Evolutionary conservation across 2,329 filamentous ascomycete species (phyloP).

Genomic region (Fusarium humuli): DNA sequence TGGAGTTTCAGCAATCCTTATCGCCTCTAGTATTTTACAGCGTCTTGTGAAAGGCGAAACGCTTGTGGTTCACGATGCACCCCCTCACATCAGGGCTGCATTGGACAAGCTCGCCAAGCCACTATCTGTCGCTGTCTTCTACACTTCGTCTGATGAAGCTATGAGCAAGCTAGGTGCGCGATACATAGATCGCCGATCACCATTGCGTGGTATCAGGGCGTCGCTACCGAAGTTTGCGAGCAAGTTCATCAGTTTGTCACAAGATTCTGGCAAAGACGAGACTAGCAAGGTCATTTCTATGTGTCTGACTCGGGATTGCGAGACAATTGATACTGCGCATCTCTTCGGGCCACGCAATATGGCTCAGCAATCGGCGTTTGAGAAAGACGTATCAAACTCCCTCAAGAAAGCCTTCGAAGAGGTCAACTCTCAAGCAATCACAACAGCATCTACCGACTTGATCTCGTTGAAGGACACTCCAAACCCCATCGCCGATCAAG

Average conservation of each 20-base stretch:
- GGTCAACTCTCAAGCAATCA: neutral
- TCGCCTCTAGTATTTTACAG: neutral
- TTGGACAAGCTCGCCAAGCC: neutral
- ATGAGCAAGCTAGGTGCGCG: neutral
- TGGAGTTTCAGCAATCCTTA: neutral
- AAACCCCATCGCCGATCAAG: neutral
- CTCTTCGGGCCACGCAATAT: neutral
- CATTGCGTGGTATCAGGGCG: neutral
- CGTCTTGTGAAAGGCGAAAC: neutral
- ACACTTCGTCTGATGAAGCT: neutral
- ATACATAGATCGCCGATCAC: neutral
- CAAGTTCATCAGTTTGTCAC: neutral
- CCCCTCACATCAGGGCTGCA: neutral
- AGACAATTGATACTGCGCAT: neutral
- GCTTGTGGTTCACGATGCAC: neutral
- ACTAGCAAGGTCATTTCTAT: neutral
- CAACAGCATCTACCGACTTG: neutral
- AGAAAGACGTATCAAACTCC: neutral
- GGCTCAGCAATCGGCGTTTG: neutral
- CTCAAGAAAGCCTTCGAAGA: neutral
- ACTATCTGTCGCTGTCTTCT: neutral
- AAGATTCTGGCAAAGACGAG: neutral
- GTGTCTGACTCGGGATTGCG: neutral
- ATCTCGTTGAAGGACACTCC: neutral
- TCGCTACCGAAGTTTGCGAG: neutral